Evolutionary conservation across 306 rosid genomes (phyloP).

Genomic region (Pterocarpus macrocarpus): DNA sequence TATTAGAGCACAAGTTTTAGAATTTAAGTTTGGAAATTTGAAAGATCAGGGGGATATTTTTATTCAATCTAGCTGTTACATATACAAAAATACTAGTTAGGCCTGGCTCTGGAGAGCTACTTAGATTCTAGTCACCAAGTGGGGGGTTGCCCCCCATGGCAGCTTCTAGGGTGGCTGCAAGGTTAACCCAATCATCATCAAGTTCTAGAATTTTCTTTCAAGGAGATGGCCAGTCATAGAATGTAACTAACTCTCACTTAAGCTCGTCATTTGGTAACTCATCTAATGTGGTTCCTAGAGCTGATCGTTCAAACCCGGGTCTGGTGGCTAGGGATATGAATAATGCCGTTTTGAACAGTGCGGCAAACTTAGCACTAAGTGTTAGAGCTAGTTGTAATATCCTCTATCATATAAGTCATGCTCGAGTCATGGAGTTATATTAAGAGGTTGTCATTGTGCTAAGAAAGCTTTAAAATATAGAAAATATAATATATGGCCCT

Average conservation of each 20-base stretch:
- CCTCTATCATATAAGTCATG: too few relatives aligned
- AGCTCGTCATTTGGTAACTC: constrained; percentile 87
- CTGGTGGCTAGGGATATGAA: constrained; percentile 91
- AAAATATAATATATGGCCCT: too few relatives aligned
- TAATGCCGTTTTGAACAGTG: constrained; percentile 78
- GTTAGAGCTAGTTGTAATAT: constrained; percentile 97
- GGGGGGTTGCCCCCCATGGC: constrained; percentile 85
- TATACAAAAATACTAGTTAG: constrained; percentile 53
- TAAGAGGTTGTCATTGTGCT: too few relatives aligned
- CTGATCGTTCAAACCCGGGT: constrained; percentile 81
- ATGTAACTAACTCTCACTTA: constrained; percentile 83
- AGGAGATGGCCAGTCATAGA: constrained; percentile 90
- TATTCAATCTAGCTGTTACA: constrained; percentile 12
- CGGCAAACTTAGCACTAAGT: constrained; percentile 91
- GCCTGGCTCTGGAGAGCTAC: constrained; percentile 85
- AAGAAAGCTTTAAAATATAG: too few relatives aligned
- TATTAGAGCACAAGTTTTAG: constrained; percentile 38
- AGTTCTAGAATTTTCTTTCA: constrained; percentile 98
- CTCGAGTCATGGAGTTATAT: too few relatives aligned
- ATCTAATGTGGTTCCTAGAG: constrained; percentile 76
- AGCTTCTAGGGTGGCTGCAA: constrained; percentile 93
- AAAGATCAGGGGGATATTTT: constrained; percentile 1
- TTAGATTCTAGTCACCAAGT: constrained; percentile 75
- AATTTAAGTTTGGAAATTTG: constrained; percentile 43
- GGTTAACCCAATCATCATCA: constrained; percentile 88